Percentiles rank a stretch among this genome's conserved stretches.
These are phyloP conservation scores for Aurantiochytrium sp. DNA, from an alignment of 108 stramenopile species.

Conservation along the genomic window DNA sequence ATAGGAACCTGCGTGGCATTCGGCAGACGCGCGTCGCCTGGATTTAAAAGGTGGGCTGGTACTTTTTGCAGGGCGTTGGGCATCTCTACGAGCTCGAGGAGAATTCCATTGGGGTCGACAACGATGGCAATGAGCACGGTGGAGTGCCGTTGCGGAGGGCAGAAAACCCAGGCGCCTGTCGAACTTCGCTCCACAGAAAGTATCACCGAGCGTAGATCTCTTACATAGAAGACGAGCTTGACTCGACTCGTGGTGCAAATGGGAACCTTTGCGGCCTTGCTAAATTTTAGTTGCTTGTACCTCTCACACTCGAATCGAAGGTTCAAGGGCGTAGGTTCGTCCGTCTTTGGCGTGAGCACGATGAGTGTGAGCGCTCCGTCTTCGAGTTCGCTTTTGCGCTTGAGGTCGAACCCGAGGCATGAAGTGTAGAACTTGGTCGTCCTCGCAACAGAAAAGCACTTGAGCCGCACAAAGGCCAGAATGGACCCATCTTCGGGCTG, in stretches of 20 bases:
- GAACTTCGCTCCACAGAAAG: not conserved
- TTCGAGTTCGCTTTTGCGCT: not conserved
- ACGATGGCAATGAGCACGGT: not conserved
- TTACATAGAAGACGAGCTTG: not conserved
- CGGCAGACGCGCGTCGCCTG: not conserved
- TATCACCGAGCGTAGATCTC: not conserved
- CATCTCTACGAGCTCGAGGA: not conserved
- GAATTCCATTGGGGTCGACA: constrained; percentile 12
- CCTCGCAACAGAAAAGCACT: not conserved
- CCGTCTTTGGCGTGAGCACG: not conserved
- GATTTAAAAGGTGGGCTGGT: not conserved
- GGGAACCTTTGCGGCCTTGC: not conserved
- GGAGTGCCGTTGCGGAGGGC: not conserved
- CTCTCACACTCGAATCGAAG: not conserved
- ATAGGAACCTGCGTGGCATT: not conserved
- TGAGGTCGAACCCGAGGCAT: not conserved
- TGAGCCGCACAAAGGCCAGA: not conserved
- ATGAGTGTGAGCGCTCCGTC: not conserved
- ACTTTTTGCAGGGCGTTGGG: not conserved
- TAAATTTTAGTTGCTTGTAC: not conserved
- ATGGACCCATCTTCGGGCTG: not conserved
- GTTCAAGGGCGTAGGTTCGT: not conserved
- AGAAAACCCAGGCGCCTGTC: not conserved
- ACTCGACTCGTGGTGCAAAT: not conserved
- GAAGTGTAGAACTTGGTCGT: not conserved